phyloP scores from a whole-genome alignment of 192 early-diverging fungal genomes.

The Linnemannia elongata region DNA sequence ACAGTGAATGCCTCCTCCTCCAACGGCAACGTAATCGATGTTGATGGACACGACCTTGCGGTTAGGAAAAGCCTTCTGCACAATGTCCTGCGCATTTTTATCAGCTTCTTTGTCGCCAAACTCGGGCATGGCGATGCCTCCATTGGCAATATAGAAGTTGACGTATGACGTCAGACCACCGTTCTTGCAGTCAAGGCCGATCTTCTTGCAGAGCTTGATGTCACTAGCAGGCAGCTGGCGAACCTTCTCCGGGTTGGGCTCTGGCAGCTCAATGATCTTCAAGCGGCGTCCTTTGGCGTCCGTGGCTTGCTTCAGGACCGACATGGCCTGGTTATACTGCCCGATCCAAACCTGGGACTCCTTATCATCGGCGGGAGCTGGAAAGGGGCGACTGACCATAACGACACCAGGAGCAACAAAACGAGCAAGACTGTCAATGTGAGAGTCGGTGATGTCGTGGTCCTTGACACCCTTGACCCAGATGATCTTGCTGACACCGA shows the following conservation, averaged over 20 bases:
- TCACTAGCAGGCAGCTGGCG: conserved; percentile 22
- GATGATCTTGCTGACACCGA: conserved; percentile 22
- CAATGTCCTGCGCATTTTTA: conserved; percentile 13
- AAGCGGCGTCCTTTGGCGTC: conserved; percentile 31
- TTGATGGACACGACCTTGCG: conserved; percentile 18
- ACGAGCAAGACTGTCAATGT: conserved; percentile 39
- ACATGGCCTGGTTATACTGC: conserved; percentile 26
- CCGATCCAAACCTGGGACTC: conserved; percentile 31
- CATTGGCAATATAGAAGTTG: conserved; percentile 30
- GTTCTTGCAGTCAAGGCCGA: conserved; percentile 26
- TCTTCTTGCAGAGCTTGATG: conserved; percentile 27
- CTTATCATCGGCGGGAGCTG: conserved; percentile 8
- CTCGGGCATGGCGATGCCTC: conserved; percentile 21
- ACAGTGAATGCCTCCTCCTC: conserved; percentile 31
- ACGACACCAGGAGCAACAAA: conserved; percentile 31
- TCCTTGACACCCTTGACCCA: conserved; percentile 34
- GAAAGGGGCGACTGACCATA: conserved; percentile 29
- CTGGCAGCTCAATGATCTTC: conserved; percentile 27
- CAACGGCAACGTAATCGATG: conserved; percentile 25
- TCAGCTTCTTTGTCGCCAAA: conserved; percentile 24
- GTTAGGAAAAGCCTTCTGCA: conserved; percentile 23
- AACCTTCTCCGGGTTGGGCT: conserved; percentile 22
- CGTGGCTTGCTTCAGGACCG: conserved; percentile 3
- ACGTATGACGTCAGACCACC: conserved; percentile 26
- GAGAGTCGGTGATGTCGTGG: conserved; percentile 35